These are phyloP conservation scores for Picea abies DNA, from an alignment of 83 land plant genomes.

Conservation along the genomic window DNA sequence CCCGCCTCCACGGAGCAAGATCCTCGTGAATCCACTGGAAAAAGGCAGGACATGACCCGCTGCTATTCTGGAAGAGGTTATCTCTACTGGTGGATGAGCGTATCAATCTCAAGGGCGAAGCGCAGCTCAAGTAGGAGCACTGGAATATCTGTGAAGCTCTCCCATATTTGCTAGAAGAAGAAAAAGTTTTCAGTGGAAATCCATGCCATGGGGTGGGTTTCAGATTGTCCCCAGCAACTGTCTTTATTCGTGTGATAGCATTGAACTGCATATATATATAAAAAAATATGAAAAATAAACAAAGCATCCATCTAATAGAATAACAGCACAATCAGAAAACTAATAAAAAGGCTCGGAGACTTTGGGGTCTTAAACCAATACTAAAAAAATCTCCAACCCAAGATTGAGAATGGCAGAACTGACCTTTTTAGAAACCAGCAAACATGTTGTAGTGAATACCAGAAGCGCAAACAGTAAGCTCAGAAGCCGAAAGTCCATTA, in stretches of 20 bases:
- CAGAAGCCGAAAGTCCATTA: background rate
- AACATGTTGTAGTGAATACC: constrained; percentile 6
- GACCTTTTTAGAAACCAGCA: background rate
- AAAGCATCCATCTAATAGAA: background rate
- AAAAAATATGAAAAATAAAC: background rate
- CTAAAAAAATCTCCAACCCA: background rate
- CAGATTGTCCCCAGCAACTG: constrained; percentile 73
- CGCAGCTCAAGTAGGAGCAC: constrained; percentile 20
- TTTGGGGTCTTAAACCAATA: background rate
- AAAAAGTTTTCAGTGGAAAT: constrained; percentile 20
- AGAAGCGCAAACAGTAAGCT: background rate
- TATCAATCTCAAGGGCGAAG: constrained; percentile 21
- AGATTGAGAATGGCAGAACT: background rate
- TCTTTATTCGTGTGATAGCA: constrained; percentile 28
- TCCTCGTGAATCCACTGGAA: constrained; percentile 67
- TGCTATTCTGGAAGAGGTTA: background rate
- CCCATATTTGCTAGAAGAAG: background rate
- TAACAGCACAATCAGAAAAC: background rate
- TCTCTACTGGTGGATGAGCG: background rate
- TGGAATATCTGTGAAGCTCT: constrained; percentile 24
- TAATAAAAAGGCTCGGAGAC: background rate
- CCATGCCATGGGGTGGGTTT: constrained; percentile 81
- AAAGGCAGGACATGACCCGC: constrained; percentile 42
- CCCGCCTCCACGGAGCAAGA: constrained; percentile 57
- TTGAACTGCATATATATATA: background rate